Evolutionary conservation across 257 asterid genomes (phyloP).

Genomic region (Rehmannia glutinosa): DNA sequence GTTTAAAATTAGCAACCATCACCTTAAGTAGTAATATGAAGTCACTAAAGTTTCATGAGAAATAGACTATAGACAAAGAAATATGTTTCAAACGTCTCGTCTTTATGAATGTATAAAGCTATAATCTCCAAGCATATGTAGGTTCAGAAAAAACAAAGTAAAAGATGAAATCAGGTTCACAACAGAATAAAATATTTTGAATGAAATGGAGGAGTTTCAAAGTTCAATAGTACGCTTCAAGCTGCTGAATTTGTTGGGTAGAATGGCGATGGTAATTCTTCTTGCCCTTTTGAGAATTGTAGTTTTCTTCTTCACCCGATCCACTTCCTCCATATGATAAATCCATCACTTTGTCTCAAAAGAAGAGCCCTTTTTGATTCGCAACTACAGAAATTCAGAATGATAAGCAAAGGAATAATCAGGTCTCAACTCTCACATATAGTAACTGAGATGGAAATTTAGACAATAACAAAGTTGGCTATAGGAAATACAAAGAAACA

Average conservation of each 20-base stretch:
- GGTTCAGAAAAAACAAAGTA: not conserved
- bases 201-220: not conserved
- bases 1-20: not conserved
- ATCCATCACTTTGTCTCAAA: conserved; percentile 29
- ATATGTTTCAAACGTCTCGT: not conserved
- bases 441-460: not conserved
- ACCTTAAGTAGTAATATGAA: not conserved
- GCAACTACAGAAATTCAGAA: conserved; percentile 15
- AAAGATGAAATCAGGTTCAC: conserved; percentile 5
- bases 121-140: conserved; percentile 3
- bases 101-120: not conserved
- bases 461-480: not conserved
- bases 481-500: conserved; percentile 2
- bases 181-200: not conserved
- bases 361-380: conserved; percentile 5
- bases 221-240: conserved; percentile 51
- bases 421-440: not conserved
- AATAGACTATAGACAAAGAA: not conserved
- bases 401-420: conserved; percentile 11
- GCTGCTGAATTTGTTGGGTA: conserved; percentile 52
- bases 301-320: conserved; percentile 42
- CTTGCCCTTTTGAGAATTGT: conserved; percentile 33
- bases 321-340: conserved; percentile 34
- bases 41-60: not conserved
- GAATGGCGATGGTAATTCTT: conserved; percentile 57